phyloP scores from a whole-genome alignment of 1,284 basidiomycete genomes.

The Papiliotrema laurentii region DNA sequence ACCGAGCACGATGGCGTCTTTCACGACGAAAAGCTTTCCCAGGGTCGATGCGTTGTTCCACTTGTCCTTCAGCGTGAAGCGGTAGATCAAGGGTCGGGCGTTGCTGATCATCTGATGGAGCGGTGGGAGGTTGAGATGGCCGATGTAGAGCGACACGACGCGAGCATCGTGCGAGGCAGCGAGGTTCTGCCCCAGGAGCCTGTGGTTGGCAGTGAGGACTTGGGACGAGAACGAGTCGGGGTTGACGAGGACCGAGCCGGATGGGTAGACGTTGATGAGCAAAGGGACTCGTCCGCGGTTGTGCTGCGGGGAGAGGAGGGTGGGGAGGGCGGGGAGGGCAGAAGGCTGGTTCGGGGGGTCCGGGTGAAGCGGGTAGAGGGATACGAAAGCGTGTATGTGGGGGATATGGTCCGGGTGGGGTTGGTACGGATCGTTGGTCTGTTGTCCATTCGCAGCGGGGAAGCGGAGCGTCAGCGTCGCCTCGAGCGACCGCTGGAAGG shows the following conservation, averaged over 20 bases:
- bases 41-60: conserved; percentile 14
- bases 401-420: conserved; percentile 33
- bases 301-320: conserved; percentile 28
- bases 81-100: conserved; percentile 20
- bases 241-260: conserved; percentile 31
- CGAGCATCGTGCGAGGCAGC: conserved; percentile 21
- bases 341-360: conserved; percentile 35
- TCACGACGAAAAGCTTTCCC: conserved; percentile 28
- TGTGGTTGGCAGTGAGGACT: conserved; percentile 37
- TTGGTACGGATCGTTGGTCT: conserved; percentile 37
- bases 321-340: conserved; percentile 42
- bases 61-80: conserved; percentile 27
- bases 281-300: conserved; percentile 23
- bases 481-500: conserved; percentile 44
- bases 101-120: conserved; percentile 33
- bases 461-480: conserved; percentile 45
- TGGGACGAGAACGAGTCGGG: conserved; percentile 43
- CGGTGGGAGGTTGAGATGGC: conserved; percentile 33
- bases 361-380: conserved; percentile 43
- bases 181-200: conserved; percentile 38
- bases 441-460: conserved; percentile 24
- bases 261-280: conserved; percentile 43
- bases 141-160: conserved; percentile 36
- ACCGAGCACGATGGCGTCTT: conserved; percentile 26
- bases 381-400: conserved; percentile 43